A percentile compares a stretch with the other conserved stretches of the same genome.
Evolutionary conservation across 2,329 filamentous ascomycete genomes (phyloP).

Genomic region (Pseudogymnoascus destructans): DNA sequence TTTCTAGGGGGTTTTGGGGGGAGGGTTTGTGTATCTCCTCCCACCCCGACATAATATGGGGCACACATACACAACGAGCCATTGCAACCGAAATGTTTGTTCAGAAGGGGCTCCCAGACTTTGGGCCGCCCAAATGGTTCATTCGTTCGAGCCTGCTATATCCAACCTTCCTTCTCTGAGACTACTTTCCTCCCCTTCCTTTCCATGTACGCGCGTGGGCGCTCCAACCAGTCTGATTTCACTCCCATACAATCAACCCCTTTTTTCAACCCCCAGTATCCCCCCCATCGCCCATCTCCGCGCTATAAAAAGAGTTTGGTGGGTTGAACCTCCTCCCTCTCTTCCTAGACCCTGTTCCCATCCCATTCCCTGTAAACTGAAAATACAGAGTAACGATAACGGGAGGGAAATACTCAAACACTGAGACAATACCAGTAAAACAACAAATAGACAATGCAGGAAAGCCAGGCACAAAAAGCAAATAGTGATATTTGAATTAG

Average conservation of each 20-base stretch:
- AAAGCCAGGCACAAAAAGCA: not conserved
- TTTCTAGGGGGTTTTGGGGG: not conserved
- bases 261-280: not conserved
- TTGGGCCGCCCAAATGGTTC: not conserved
- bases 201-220: not conserved
- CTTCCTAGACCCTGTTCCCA: not conserved
- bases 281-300: not conserved
- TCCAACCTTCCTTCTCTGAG: not conserved
- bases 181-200: not conserved
- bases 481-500: not conserved
- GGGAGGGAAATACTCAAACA: not conserved
- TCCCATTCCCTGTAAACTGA: not conserved
- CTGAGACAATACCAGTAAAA: not conserved
- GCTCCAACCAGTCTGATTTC: not conserved
- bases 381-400: not conserved
- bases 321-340: not conserved
- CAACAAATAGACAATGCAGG: not conserved
- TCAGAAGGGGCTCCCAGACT: constrained; percentile 5
- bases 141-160: not conserved
- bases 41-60: not conserved
- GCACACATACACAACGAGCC: not conserved
- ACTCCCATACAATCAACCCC: not conserved
- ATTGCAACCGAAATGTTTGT: not conserved
- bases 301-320: not conserved
- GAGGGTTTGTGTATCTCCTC: not conserved